These are phyloP conservation scores for Xylaria flabelliformis DNA, from an alignment of 495 filamentous ascomycete genomes.

Conservation along the genomic window DNA sequence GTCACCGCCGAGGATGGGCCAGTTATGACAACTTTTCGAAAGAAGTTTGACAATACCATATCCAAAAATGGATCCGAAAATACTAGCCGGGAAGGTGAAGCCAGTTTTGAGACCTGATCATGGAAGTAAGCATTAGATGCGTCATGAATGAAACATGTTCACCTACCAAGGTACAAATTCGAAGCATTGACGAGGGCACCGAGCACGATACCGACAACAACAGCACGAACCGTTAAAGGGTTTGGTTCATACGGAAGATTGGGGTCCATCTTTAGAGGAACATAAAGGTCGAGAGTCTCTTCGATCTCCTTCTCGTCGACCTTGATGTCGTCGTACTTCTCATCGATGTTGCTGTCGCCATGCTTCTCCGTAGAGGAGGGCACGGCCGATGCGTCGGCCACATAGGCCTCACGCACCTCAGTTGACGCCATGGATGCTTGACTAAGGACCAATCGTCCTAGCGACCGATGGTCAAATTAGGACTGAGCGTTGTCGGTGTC, in stretches of 20 bases:
- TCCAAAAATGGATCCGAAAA: slow-evolving; percentile 69
- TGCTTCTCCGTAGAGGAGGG: slow-evolving; percentile 28
- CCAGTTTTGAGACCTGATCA: slow-evolving; percentile 65
- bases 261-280: slow-evolving; percentile 54
- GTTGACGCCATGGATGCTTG: slow-evolving; percentile 35
- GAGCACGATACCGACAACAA: slow-evolving; percentile 62
- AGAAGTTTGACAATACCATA: slow-evolving; percentile 68
- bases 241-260: slow-evolving; percentile 50
- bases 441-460: slow-evolving; percentile 10
- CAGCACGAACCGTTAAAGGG: slow-evolving; percentile 64
- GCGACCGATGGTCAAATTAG: slow-evolving; percentile 6
- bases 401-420: slow-evolving; percentile 29
- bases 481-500: background rate
- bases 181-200: slow-evolving; percentile 68
- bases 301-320: slow-evolving; percentile 37
- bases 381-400: slow-evolving; percentile 29
- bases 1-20: slow-evolving; percentile 64
- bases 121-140: slow-evolving; percentile 34
- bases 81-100: slow-evolving; percentile 65
- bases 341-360: slow-evolving; percentile 25
- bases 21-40: slow-evolving; percentile 52
- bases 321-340: slow-evolving; percentile 31
- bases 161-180: slow-evolving; percentile 68
- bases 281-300: slow-evolving; percentile 54
- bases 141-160: background rate